A percentile compares a stretch with the other conserved stretches of the same genome.
These are phyloP conservation scores for Cephalotrichum gorgonifer DNA, from an alignment of 2,329 filamentous ascomycete genomes.

Conservation along the genomic window DNA sequence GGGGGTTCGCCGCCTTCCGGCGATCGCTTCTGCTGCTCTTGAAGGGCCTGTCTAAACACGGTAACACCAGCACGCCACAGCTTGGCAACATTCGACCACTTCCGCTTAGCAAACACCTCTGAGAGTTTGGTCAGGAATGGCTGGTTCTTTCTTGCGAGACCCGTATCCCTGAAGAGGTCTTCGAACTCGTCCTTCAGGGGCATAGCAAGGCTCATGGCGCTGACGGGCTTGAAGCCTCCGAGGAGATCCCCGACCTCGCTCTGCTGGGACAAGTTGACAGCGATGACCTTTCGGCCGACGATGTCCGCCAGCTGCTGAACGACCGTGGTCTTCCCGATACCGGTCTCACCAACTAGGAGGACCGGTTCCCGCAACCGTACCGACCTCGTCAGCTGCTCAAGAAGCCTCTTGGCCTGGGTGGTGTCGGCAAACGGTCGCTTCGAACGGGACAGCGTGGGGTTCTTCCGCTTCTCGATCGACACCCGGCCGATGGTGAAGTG, in stretches of 20 bases:
- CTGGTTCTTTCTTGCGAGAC: constrained; percentile 77
- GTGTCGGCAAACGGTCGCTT: constrained; percentile 77
- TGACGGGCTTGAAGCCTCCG: constrained; percentile 94
- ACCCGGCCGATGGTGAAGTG: constrained; percentile 57
- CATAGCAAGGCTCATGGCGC: constrained; percentile 74
- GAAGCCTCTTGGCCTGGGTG: constrained; percentile 67
- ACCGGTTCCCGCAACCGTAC: constrained; percentile 80
- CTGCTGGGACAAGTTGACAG: constrained; percentile 95
- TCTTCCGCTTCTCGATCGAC: constrained; percentile 46
- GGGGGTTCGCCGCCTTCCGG: constrained; percentile 3
- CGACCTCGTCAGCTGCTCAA: constrained; percentile 81
- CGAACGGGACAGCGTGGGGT: constrained; percentile 35
- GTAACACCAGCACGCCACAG: constrained; percentile 83
- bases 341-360: constrained; percentile 93
- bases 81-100: constrained; percentile 79
- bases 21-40: constrained; percentile 48
- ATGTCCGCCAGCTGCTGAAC: constrained; percentile 84
- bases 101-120: constrained; percentile 68
- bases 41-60: constrained; percentile 68
- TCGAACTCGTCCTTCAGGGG: constrained; percentile 92
- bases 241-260: constrained; percentile 94
- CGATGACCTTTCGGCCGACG: constrained; percentile 76
- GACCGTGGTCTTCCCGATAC: constrained; percentile 94
- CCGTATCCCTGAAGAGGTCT: constrained; percentile 72
- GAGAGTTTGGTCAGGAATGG: constrained; percentile 73